phyloP scores from a whole-genome alignment of 306 rosid genomes.

The Corylus avellana region DNA sequence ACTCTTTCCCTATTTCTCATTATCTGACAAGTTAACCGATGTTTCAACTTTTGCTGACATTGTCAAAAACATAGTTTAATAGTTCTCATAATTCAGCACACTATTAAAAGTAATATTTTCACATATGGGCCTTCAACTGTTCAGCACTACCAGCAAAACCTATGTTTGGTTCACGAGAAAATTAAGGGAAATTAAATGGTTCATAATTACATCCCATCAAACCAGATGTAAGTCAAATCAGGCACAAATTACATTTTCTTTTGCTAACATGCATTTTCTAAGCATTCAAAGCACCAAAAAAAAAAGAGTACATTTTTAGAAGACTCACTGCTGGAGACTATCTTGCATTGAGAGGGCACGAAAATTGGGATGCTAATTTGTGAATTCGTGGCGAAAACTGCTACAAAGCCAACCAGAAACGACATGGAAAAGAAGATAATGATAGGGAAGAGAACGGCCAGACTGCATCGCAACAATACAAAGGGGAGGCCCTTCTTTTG shows the following conservation, averaged over 20 bases:
- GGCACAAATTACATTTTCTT: not conserved
- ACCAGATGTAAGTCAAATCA: not conserved
- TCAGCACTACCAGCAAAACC: not conserved
- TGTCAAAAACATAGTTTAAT: too few species aligned
- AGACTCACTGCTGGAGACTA: conserved; percentile 76
- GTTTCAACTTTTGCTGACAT: not conserved
- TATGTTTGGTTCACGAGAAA: not conserved
- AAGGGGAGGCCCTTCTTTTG: conserved; percentile 26
- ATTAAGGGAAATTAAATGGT: not conserved
- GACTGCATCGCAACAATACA: conserved; percentile 45
- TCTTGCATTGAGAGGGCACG: conserved; percentile 77
- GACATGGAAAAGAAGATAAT: conserved; percentile 45
- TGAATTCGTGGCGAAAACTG: conserved; percentile 49
- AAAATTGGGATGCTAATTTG: conserved; percentile 59
- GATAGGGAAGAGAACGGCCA: conserved; percentile 48
- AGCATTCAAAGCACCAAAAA: conserved; percentile 9
- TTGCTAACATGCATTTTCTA: not conserved
- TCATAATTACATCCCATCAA: not conserved
- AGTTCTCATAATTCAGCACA: too few species aligned
- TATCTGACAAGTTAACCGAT: not conserved
- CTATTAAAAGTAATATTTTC: not conserved
- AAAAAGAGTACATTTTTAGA: not conserved
- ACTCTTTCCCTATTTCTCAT: not conserved
- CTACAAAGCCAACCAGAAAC: conserved; percentile 43
- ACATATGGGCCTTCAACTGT: not conserved